Conservation (phyloP, 1,284 basidiomycete species). For the Trametes sp. region DNA sequence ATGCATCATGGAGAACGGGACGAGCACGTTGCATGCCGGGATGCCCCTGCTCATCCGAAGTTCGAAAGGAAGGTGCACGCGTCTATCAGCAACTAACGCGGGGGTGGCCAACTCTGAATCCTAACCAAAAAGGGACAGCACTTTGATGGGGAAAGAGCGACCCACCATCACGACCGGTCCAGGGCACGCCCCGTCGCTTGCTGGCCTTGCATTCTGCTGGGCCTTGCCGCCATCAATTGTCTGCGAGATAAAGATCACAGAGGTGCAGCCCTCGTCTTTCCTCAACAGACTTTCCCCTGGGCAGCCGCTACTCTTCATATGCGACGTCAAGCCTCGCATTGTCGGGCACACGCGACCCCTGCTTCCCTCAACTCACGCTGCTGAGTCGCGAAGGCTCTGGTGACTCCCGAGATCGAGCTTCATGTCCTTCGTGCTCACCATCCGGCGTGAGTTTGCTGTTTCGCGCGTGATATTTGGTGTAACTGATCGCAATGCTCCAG, state of each 20-base stretch:
- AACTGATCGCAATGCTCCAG: not conserved
- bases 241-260: conserved; percentile 9
- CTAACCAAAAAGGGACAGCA: conserved; percentile 5
- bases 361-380: not conserved
- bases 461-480: not conserved
- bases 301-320: not conserved
- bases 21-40: not conserved
- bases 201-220: not conserved
- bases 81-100: conserved; percentile 2
- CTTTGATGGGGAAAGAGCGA: conserved; percentile 7
- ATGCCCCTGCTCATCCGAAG: conserved; percentile 1
- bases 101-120: conserved; percentile 7
- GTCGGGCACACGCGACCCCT: conserved; percentile 10
- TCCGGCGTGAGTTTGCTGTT: conserved; percentile 25
- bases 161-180: conserved; percentile 7
- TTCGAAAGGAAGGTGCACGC: conserved; percentile 6
- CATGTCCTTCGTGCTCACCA: conserved; percentile 30
- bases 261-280: not conserved
- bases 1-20: not conserved
- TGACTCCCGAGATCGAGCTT: not conserved
- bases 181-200: conserved; percentile 7
- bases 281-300: not conserved
- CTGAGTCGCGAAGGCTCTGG: conserved; percentile 2
- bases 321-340: conserved; percentile 2
- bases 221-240: conserved; percentile 6